Conservation (phyloP, 2,329 filamentous ascomycete species). For the Aspergillus sp. region DNA sequence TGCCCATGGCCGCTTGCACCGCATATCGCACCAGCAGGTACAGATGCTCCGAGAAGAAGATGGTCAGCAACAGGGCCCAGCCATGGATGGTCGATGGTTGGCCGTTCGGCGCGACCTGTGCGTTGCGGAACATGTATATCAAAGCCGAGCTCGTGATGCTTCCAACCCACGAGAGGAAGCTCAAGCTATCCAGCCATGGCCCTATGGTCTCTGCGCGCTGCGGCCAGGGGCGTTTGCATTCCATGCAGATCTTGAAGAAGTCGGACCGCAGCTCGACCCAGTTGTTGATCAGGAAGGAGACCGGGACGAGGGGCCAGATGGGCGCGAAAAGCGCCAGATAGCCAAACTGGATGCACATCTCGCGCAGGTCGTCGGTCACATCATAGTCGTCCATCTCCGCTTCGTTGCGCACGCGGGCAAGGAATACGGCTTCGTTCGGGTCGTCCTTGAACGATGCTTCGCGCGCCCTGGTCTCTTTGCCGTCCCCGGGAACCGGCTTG, state of each 20-base stretch:
- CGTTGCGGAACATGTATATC: constrained; percentile 81
- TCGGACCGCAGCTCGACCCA: constrained; percentile 95
- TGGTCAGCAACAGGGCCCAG: constrained; percentile 77
- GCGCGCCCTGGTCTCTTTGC: constrained; percentile 20
- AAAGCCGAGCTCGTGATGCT: constrained; percentile 85
- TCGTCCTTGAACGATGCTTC: constrained; percentile 59
- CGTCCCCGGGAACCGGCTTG: constrained; percentile 16
- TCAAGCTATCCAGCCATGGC: constrained; percentile 85
- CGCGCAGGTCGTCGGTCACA: constrained; percentile 84
- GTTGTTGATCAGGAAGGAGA: constrained; percentile 92
- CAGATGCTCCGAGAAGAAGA: constrained; percentile 84
- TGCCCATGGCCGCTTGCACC: constrained; percentile 71
- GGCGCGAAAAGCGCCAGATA: constrained; percentile 92
- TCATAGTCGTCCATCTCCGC: constrained; percentile 85
- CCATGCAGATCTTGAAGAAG: constrained; percentile 90
- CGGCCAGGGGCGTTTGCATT: constrained; percentile 85
- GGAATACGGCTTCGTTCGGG: constrained; percentile 77
- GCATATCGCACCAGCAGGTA: constrained; percentile 76
- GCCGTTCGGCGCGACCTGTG: constrained; percentile 49
- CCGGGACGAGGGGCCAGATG: constrained; percentile 85
- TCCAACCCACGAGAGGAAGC: constrained; percentile 90
- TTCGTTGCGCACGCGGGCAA: constrained; percentile 80
- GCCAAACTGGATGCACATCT: constrained; percentile 90
- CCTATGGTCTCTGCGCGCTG: constrained; percentile 92
- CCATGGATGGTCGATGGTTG: constrained; percentile 63